Evolutionary conservation across 2,329 filamentous ascomycete genomes (phyloP).

Genomic region (Blastomyces parvus): DNA sequence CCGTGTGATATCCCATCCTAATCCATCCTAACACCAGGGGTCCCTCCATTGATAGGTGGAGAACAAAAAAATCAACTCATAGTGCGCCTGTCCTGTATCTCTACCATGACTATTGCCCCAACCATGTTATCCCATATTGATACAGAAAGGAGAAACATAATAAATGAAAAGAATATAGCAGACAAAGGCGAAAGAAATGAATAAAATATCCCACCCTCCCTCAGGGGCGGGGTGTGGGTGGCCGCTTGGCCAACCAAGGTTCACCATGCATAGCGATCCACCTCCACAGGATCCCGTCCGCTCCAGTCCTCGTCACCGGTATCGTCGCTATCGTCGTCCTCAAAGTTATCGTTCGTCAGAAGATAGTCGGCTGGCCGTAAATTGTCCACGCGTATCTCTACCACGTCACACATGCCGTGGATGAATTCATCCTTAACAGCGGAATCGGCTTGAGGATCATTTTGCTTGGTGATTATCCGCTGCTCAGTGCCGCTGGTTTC

Average conservation of each 20-base stretch:
- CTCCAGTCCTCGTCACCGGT: constrained; percentile 54
- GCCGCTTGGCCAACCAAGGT: background rate
- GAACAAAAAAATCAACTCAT: background rate
- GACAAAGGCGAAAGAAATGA: background rate
- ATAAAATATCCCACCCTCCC: background rate
- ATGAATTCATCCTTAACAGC: constrained; percentile 22
- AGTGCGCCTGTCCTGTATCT: background rate
- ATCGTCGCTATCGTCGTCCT: constrained; percentile 52
- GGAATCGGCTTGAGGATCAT: background rate
- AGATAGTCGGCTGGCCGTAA: constrained; percentile 50
- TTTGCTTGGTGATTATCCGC: constrained; percentile 9
- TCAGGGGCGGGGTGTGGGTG: background rate
- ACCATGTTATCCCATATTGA: background rate
- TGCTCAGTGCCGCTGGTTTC: constrained; percentile 4
- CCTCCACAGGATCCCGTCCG: constrained; percentile 37
- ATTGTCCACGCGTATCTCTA: constrained; percentile 53
- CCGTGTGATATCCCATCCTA: background rate
- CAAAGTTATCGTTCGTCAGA: constrained; percentile 50
- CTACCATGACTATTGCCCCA: background rate
- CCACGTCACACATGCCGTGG: constrained; percentile 51
- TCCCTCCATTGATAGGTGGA: background rate
- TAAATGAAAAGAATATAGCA: background rate
- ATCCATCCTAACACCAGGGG: background rate
- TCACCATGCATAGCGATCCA: constrained; percentile 23
- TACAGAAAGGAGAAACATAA: background rate